Percentiles rank a stretch among this genome's conserved stretches.
phyloP scores from a whole-genome alignment of 768 basidiomycete species.

The Agaricus bisporus region DNA sequence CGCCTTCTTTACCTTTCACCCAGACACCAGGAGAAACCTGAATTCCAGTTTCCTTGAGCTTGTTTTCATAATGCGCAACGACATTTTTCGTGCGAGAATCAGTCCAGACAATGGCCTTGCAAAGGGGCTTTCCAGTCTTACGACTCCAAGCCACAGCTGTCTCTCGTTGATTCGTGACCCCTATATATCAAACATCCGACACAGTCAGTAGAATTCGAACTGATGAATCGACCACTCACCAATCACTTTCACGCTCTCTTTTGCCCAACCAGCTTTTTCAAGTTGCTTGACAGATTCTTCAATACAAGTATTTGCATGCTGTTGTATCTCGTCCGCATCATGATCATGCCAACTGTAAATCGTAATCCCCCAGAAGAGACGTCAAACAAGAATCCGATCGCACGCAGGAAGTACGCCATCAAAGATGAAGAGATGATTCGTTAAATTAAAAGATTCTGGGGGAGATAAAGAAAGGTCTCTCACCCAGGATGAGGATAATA shows the following conservation, averaged over 20 bases:
- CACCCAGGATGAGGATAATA: conserved; percentile 87
- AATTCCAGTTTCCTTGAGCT: conserved; percentile 69
- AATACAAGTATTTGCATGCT: conserved; percentile 71
- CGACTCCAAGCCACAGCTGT: conserved; percentile 93
- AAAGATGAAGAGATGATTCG: not conserved
- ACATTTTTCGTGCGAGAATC: conserved; percentile 87
- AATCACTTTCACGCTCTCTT: conserved; percentile 83
- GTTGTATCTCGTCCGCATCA: conserved; percentile 77
- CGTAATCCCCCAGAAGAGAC: conserved; percentile 17
- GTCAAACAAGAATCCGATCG: not conserved
- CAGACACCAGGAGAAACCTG: conserved; percentile 59
- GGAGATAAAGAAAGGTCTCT: conserved; percentile 13
- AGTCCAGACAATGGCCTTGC: conserved; percentile 92
- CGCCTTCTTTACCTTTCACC: conserved; percentile 66
- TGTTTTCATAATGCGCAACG: conserved; percentile 74
- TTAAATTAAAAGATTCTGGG: not conserved
- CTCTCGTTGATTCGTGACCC: conserved; percentile 97
- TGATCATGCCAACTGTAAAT: conserved; percentile 95
- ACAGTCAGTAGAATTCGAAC: not conserved
- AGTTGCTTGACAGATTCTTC: conserved; percentile 63
- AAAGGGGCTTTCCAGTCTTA: conserved; percentile 82
- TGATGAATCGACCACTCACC: conserved; percentile 43
- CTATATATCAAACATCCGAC: conserved; percentile 26
- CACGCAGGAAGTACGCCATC: not conserved
- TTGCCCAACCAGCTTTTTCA: conserved; percentile 70